Evolutionary conservation across 306 rosid species (phyloP).

Genomic region (Calophaca sinica): DNA sequence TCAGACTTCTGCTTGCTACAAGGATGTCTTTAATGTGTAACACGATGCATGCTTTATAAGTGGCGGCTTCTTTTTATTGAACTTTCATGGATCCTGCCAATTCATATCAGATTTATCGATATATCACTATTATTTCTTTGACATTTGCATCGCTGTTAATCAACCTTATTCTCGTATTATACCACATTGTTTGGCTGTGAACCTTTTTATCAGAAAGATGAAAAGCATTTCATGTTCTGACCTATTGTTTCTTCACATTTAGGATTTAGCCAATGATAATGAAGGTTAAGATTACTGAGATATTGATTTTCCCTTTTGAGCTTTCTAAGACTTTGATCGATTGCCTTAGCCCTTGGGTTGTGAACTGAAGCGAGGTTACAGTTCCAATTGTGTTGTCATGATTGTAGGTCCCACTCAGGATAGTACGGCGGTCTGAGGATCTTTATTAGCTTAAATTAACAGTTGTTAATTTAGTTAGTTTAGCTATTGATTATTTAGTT

Average conservation of each 20-base stretch:
- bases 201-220: not conserved
- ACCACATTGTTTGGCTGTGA: not conserved
- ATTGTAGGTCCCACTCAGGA: too few relatives aligned
- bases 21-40: conserved; percentile 27
- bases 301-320: not conserved
- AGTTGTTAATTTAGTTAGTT: too few relatives aligned
- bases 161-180: conserved; percentile 10
- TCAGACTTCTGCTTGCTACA: conserved; percentile 32
- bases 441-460: too few relatives aligned
- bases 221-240: not conserved
- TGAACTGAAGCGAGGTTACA: too few relatives aligned
- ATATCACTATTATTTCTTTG: conserved; percentile 19
- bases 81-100: conserved; percentile 1
- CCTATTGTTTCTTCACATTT: conserved; percentile 32
- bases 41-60: conserved; percentile 28
- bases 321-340: too few relatives aligned
- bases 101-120: not conserved
- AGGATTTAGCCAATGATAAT: not conserved
- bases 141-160: conserved; percentile 24
- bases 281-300: conserved; percentile 25
- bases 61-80: conserved; percentile 4
- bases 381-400: too few relatives aligned
- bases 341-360: too few relatives aligned
- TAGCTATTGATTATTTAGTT: too few relatives aligned
- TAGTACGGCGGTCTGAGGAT: too few relatives aligned